Base-by-base conservation (phyloP, 495 filamentous ascomycete species). In the Lentithecium fluviatile region DNA sequence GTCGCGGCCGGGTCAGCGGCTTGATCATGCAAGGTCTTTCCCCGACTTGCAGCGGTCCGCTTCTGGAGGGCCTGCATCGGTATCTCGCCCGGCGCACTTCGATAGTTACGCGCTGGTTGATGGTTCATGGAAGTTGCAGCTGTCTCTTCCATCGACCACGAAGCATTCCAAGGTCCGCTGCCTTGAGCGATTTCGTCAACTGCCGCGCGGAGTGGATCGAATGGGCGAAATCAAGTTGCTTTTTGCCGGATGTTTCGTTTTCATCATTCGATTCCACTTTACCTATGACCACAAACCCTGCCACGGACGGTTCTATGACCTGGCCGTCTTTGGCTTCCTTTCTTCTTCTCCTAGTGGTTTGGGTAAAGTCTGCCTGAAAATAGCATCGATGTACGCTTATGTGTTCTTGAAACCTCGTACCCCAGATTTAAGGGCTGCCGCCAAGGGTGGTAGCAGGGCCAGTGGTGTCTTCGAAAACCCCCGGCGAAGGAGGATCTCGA, bases 341-440 rank as follows among this genome's bases (percentile, higher is more conserved):
- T 60, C 37, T 34, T 13, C 13, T 3, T 15, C 40, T n/a, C 19
- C 40, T 4, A 43, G 40, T n/a, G 15, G 13, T 43, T 43, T 20
- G 40, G 40, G 40, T 37, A 37, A 56, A 23, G 25, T 32, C 20
- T 17, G 25, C 45, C 60, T 63, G 43, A 59, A 64, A 64, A 64
- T 64, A 64, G 61, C 45, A 64, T 43, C 62, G n/a, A 40, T 34
- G 42, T 59, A 56, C 56, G 56, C 56, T 65, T 65, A 59, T 32
- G 61, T 36, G 29, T 21, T 6, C 47, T 52, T 60, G 62, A 65
- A 65, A 65, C 51, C 52, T 45, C 45, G 42, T 55, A 56, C 56
- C 56, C 51, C 51, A 65, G 56, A 65, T 65, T 65, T 56, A 48
- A 65, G 62, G 62, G 46, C 56, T 8, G 8, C 32, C 45, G 56